A percentile compares a stretch with the other conserved stretches of the same genome.
phyloP scores from a whole-genome alignment of 2,329 filamentous ascomycete species.

The Dactylellina cionopaga region DNA sequence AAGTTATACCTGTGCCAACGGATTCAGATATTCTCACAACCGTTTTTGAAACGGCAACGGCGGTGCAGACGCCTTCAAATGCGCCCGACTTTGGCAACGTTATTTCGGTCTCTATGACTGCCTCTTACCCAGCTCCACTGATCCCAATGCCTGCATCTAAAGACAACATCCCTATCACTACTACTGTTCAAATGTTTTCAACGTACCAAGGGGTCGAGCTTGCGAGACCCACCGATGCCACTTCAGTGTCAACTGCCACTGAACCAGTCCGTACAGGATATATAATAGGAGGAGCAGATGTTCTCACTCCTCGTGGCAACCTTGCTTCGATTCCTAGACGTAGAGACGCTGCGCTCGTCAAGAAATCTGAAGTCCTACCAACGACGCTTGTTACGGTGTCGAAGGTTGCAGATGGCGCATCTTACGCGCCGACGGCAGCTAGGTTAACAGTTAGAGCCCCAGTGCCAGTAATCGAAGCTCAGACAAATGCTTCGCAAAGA shows the following conservation, averaged over 20 bases:
- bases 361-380: background rate
- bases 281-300: background rate
- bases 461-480: conserved; percentile 6
- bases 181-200: conserved; percentile 20
- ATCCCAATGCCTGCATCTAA: conserved; percentile 8
- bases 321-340: too few relatives aligned
- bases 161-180: background rate
- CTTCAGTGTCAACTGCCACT: background rate
- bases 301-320: background rate
- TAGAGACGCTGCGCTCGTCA: too few relatives aligned
- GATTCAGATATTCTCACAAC: conserved; percentile 12
- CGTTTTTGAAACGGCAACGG: conserved; percentile 30
- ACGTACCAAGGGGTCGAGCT: conserved; percentile 9
- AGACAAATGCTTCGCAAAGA: conserved; percentile 7
- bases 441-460: background rate
- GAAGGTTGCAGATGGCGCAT: background rate
- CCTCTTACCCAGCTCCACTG: conserved; percentile 29
- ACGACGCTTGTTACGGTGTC: conserved; percentile 25
- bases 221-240: background rate
- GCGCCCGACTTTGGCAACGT: conserved; percentile 37
- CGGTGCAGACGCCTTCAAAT: background rate
- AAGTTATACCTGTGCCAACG: conserved; percentile 17
- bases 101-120: conserved; percentile 16
- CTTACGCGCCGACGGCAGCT: conserved; percentile 10
- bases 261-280: conserved; percentile 26